Base-by-base conservation (phyloP, 345 rosid species). In the Trapa bicornis region DNA sequence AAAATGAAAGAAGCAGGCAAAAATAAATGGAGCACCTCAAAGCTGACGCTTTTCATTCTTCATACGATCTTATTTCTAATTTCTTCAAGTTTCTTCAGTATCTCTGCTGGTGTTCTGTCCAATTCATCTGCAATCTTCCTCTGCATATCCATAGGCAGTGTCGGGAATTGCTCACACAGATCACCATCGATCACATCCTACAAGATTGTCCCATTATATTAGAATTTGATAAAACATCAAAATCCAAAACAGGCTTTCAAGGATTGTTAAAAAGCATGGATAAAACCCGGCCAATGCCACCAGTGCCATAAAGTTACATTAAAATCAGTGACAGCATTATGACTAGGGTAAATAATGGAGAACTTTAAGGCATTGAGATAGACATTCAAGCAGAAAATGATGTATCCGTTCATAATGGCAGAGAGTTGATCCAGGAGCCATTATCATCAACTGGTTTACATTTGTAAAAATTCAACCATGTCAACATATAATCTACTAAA, bases 141-240 rank as follows among this genome's bases (percentile, higher is more conserved):
- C 73, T 94, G 99, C 78, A 86, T 17, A 58, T 94, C 97, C 79
- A 89, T 75, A 13, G 97, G 89, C 57, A 94, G 78, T 1, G 93
- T 88, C 0, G 99, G 99, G 77, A 84, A 91, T 83, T 94, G 97
- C 89, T 94, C 96, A 63, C 97, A 94, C 43, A 94, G 81, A 77
- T 94, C 99, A 6, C 99, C 99, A 72, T 94, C 96, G 5, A 94
- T 94, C 78, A 94, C 97, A 50, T 94, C 98, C 98, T 93, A 84
- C 77, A 81, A 69, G 76, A 47, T 33, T 68, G n/a, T 8, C 16
- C 3, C 12, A 33, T 4, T 42, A 66, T 16, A 33, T 36, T 33
- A 47, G 54, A 5, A 14, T 32, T 37, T 15, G 6, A 35, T 66
- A 11, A 13, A 66, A 58, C 5, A 58, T 10, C 15, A 35, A 2